Conservation (phyloP, 2,329 filamentous ascomycete genomes). For the Paecilomyces fulvus region DNA sequence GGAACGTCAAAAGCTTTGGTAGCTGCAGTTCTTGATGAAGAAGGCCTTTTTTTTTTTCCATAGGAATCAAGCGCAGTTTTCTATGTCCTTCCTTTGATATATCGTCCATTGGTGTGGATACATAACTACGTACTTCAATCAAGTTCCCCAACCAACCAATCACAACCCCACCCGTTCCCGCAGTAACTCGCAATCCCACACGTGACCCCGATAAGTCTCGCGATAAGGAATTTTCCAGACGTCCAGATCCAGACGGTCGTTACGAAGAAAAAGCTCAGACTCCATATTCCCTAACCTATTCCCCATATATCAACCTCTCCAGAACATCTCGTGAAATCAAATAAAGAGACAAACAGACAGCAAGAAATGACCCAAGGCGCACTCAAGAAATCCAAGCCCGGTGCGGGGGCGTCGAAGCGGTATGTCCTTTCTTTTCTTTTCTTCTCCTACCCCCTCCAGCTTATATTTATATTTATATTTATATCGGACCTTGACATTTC, state of each 20-base stretch:
- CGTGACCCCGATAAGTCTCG: background rate
- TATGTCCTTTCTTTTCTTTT: constrained; percentile 15
- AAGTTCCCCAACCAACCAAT: background rate
- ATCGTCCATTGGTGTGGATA: no score
- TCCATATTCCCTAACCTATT: no score
- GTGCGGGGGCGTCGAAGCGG: constrained; percentile 26
- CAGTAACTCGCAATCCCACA: background rate
- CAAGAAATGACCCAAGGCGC: constrained; percentile 40
- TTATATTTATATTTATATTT: no score
- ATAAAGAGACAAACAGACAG: background rate
- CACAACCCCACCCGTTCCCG: background rate
- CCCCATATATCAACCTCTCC: background rate
- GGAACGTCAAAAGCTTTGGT: no score
- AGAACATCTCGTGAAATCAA: background rate
- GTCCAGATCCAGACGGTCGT: background rate
- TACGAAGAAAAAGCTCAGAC: background rate
- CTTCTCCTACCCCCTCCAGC: background rate
- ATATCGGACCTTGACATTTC: constrained; percentile 1
- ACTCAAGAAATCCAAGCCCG: constrained; percentile 38
- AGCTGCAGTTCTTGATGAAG: no score
- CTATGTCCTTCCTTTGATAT: no score
- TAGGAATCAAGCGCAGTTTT: no score
- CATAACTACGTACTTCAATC: no score
- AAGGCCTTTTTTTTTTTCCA: no score
- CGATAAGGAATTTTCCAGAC: background rate